Evolutionary conservation across 1,139 yeast species (phyloP), one percentile per base, ranked within the genome.

Genomic region (Protomyces macrosporus): DNA sequence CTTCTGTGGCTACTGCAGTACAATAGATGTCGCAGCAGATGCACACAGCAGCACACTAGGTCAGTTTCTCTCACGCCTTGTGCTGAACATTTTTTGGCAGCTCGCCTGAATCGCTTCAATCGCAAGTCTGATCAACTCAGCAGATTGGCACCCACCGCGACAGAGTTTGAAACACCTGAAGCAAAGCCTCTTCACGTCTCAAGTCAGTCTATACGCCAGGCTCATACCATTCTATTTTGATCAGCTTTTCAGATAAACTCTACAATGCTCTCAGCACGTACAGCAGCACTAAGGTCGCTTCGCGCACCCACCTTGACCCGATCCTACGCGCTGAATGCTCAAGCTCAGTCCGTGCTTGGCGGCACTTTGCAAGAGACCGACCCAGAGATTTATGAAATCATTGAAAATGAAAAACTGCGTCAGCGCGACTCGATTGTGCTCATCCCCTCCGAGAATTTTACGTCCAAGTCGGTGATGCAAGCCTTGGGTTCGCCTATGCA

Each of bases 401-500:
- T 70, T 64, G 66, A 86, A 73, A 90, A 87, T 75, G 98, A 93
- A 79, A 84, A 88, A 72, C 86, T 85, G 72, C 88, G 98, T 81
- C 98, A 93, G 81, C 87, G 85, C 79, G 96, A 90, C 77, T 90
- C 97, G 42, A 87, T 93, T 74, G 96, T 90, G 63, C 81, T 93
- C 76, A 93, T 93, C 77, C 97, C 98, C 42, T 88, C 96, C 64
- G 98, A 93, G 79, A 93, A 93, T 78, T 93, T 91, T 83, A 93
- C 98, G 69, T 88, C 98, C 70, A 88, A 90, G 70, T 87, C 98
- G 45, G 98, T 93, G 53, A 89, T 91, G 78, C 98, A 93, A 76
- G 95, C 96, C 63, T 84, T 93, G 75, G 98, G 98, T 75, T 88
- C 97, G 67, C 97, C 96, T 74, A 90, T 93, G 96, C 88, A 91